Conservation (phyloP, 2,329 filamentous ascomycete species). For the Sporothrix pseudoabietina region DNA sequence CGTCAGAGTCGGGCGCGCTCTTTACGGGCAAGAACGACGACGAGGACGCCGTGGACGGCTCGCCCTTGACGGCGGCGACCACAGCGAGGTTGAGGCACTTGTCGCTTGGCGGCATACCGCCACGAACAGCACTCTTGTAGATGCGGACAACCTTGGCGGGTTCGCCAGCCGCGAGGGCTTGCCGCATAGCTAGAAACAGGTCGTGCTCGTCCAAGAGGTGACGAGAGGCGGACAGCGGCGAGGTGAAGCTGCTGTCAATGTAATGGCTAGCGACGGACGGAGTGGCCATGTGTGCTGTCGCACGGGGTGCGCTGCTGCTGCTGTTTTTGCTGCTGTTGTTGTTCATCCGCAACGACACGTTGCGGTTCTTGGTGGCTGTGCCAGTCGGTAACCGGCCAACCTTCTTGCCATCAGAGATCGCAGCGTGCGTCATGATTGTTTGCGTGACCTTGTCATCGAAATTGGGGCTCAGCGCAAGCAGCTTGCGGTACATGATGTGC, state of each 20-base stretch:
- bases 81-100: constrained; percentile 54
- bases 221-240: constrained; percentile 35
- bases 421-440: constrained; percentile 44
- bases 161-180: constrained; percentile 41
- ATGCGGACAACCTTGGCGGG: constrained; percentile 43
- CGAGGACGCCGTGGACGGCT: constrained; percentile 31
- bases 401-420: constrained; percentile 40
- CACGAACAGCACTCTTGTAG: constrained; percentile 45
- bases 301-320: constrained; percentile 14
- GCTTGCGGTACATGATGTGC: constrained; percentile 41
- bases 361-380: constrained; percentile 33
- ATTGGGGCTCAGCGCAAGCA: constrained; percentile 41
- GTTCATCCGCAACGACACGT: constrained; percentile 37
- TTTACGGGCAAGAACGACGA: not conserved
- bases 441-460: constrained; percentile 46
- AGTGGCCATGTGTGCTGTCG: not conserved
- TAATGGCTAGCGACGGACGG: not conserved
- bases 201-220: constrained; percentile 38
- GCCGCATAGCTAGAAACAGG: constrained; percentile 47
- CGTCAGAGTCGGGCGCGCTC: constrained; percentile 31
- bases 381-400: constrained; percentile 22
- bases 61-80: constrained; percentile 45
- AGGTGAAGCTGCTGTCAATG: constrained; percentile 25
- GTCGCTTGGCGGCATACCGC: constrained; percentile 44
- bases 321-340: constrained; percentile 31